Base-by-base conservation (phyloP, 805 yeast species). In the Pichia scutulata region DNA sequence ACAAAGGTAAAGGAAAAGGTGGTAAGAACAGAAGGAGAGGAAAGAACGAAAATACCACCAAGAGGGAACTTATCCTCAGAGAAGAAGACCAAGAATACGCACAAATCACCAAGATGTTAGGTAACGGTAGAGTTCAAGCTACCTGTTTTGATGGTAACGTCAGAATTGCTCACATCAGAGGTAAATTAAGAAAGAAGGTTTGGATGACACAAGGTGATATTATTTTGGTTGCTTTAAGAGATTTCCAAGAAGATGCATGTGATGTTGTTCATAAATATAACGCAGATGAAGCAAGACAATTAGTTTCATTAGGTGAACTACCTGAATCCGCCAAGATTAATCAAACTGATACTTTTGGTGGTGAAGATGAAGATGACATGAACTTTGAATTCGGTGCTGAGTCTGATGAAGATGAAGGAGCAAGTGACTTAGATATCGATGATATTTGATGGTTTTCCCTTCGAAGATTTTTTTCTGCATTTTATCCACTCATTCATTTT, bases 121-220 rank as follows among this genome's bases (percentile, higher is more conserved):
- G 99, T 70, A 90, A 90, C 67, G 98, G 99, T 58, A 83, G 99
- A 72, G 84, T 93, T 50, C 96, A 90, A 70, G 97, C 96, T 49
- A 70, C 82, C 46, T 93, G 99, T 74, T 93, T 93, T 65, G 99
- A 93, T 66, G 97, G 96, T 57, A 76, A 77, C 60, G 87, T 82
- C 68, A 84, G 99, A 76, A 80, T 89, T 81, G 99, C 96, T 19
- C 99, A 92, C 68, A 93, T 93, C 66, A 88, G 99, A 79, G 99
- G 99, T 63, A 93, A 93, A 69, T 80, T 93, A 74, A 87, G 99
- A 80, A 93, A 93, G 84, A 93, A 92, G 81, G 99, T 93, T 54
- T 93, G 99, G 99, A 90, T 93, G 89, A 87, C 87, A 44, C 98
- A 89, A 70, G 99, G 99, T 75, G 99, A 93, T 69, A 93, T 93